Conservation (phyloP, 192 early-diverging fungal genomes). For the Nowakowskiella sp. region DNA sequence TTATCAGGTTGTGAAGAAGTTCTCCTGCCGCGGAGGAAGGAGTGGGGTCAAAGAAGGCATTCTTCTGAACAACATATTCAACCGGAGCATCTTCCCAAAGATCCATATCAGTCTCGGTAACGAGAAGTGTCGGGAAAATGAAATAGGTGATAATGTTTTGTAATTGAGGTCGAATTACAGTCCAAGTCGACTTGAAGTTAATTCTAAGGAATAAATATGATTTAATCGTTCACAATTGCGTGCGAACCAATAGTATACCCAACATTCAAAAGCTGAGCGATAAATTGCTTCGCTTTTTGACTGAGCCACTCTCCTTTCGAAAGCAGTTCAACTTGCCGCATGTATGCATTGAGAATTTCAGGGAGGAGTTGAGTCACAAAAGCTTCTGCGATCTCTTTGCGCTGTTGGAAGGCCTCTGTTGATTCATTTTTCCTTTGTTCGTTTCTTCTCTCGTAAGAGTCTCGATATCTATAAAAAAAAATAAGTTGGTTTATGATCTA, state of each 20-base stretch:
- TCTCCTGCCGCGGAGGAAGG: slow-evolving; percentile 63
- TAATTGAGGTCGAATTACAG: slow-evolving; percentile 76
- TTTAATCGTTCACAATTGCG: not conserved
- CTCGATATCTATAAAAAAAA: slow-evolving; percentile 13
- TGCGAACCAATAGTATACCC: slow-evolving; percentile 36
- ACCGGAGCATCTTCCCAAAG: slow-evolving; percentile 90
- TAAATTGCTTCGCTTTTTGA: slow-evolving; percentile 56
- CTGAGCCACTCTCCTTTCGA: slow-evolving; percentile 67
- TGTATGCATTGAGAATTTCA: slow-evolving; percentile 76
- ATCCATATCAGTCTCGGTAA: slow-evolving; percentile 72
- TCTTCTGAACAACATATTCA: slow-evolving; percentile 67
- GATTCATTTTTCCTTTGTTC: too few species aligned
- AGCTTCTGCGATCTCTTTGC: slow-evolving; percentile 62
- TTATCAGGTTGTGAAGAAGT: slow-evolving; percentile 71
- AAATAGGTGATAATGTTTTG: slow-evolving; percentile 76
- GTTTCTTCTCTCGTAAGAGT: slow-evolving; percentile 25
- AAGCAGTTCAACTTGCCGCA: slow-evolving; percentile 72
- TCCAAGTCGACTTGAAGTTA: slow-evolving; percentile 85
- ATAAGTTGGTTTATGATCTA: too few species aligned
- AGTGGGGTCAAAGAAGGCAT: slow-evolving; percentile 33
- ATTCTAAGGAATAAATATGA: slow-evolving; percentile 39
- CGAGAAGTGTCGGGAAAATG: slow-evolving; percentile 90
- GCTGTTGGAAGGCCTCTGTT: slow-evolving; percentile 32
- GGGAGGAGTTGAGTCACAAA: slow-evolving; percentile 89
- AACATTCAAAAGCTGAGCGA: slow-evolving; percentile 69